A percentile compares a stretch with the other conserved stretches of the same genome.
Evolutionary conservation across 495 filamentous ascomycete genomes (phyloP).

Genomic region (Lophium mytilinum): DNA sequence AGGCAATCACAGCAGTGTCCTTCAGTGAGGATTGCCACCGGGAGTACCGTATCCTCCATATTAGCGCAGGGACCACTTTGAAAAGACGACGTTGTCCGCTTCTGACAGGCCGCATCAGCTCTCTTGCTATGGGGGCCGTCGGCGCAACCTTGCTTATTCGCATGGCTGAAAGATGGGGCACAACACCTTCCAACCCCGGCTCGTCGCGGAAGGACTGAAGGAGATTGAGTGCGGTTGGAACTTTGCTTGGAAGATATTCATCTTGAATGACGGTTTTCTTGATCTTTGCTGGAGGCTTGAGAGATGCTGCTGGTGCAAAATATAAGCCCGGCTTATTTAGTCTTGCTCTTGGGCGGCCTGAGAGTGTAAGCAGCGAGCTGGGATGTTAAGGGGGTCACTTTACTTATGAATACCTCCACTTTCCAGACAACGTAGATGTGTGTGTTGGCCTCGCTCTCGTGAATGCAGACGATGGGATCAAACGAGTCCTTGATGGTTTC

Average conservation of each 20-base stretch:
- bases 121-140: slow-evolving; percentile 45
- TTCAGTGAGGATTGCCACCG: slow-evolving; percentile 53
- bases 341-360: slow-evolving; percentile 63
- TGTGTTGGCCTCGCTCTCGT: slow-evolving; percentile 39
- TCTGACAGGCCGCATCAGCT: slow-evolving; percentile 56
- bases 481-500: slow-evolving; percentile 50
- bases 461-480: slow-evolving; percentile 54
- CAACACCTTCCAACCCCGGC: slow-evolving; percentile 53
- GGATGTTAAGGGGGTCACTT: slow-evolving; percentile 6
- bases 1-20: slow-evolving; percentile 50
- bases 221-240: slow-evolving; percentile 72
- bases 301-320: slow-evolving; percentile 63
- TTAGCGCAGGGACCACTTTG: slow-evolving; percentile 71
- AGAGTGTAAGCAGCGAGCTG: not conserved
- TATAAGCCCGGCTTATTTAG: slow-evolving; percentile 70
- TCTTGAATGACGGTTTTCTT: slow-evolving; percentile 45
- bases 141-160: slow-evolving; percentile 72
- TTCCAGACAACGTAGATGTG: slow-evolving; percentile 76
- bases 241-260: slow-evolving; percentile 68
- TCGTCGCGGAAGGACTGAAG: slow-evolving; percentile 69
- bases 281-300: slow-evolving; percentile 50
- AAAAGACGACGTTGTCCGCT: slow-evolving; percentile 55
- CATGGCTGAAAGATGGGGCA: slow-evolving; percentile 69
- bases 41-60: slow-evolving; percentile 75
- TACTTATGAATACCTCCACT: slow-evolving; percentile 63